A percentile compares a stretch with the other conserved stretches of the same genome.
Conservation (phyloP, 495 filamentous ascomycete species). For the Sordaria brevicollis region DNA sequence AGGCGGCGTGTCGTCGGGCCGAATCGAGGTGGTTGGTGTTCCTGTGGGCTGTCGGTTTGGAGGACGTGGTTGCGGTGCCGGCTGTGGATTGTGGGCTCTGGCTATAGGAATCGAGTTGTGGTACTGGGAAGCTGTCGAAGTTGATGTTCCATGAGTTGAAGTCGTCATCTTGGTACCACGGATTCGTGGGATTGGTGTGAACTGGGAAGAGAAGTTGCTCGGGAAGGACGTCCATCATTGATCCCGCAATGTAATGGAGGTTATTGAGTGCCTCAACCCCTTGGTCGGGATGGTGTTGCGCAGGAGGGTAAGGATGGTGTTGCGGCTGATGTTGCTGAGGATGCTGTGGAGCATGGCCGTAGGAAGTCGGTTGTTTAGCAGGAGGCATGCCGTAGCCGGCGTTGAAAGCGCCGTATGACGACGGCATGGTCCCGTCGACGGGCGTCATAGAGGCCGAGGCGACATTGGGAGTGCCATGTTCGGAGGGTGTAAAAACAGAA, state of each 20-base stretch:
- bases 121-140: constrained; percentile 8
- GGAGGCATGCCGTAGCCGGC: not conserved
- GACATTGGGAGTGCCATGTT: not conserved
- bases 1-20: constrained; percentile 10
- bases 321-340: not conserved
- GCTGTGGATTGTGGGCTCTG: constrained; percentile 7
- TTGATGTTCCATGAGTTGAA: constrained; percentile 13
- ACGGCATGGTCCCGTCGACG: not conserved
- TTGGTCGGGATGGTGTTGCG: not conserved
- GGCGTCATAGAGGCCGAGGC: not conserved
- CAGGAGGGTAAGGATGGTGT: not conserved
- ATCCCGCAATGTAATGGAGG: not conserved
- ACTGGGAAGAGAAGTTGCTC: constrained; percentile 2
- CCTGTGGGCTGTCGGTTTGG: not conserved
- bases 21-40: not conserved
- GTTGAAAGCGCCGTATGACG: not conserved
- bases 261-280: not conserved
- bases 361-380: not conserved
- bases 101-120: constrained; percentile 6
- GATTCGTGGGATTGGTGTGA: constrained; percentile 5
- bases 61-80: not conserved
- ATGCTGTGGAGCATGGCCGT: not conserved
- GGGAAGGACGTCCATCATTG: constrained; percentile 1
- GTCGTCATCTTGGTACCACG: constrained; percentile 12
- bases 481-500: not conserved